These are phyloP conservation scores for Penicillium corylophilum DNA, from an alignment of 2,329 filamentous ascomycete species.

Conservation along the genomic window DNA sequence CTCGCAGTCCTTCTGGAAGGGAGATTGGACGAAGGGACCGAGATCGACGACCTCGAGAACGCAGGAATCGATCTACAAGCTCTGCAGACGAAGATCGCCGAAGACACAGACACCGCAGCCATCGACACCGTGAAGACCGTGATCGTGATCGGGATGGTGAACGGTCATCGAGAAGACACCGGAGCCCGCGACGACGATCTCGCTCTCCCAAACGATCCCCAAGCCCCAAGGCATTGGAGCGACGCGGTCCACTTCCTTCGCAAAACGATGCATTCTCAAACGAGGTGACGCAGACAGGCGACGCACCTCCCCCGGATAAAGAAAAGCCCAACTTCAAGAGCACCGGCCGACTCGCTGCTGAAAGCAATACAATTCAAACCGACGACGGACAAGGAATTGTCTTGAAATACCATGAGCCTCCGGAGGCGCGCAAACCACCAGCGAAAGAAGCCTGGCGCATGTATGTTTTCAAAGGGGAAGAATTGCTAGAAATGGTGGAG, in stretches of 20 bases:
- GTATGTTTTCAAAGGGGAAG: constrained; percentile 84
- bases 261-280: constrained; percentile 47
- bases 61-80: constrained; percentile 25
- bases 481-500: constrained; percentile 78
- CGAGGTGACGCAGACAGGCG: constrained; percentile 25
- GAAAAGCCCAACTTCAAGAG: constrained; percentile 84
- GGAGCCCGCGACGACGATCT: constrained; percentile 27
- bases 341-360: constrained; percentile 80
- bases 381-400: constrained; percentile 63
- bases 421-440: constrained; percentile 86
- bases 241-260: constrained; percentile 46
- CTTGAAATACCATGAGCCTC: constrained; percentile 93
- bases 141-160: constrained; percentile 24
- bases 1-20: constrained; percentile 28
- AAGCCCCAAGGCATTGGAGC: constrained; percentile 30
- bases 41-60: constrained; percentile 22
- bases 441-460: constrained; percentile 78
- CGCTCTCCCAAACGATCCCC: constrained; percentile 30
- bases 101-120: constrained; percentile 29
- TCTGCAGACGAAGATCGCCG: constrained; percentile 26
- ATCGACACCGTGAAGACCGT: constrained; percentile 28
- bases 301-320: constrained; percentile 45
- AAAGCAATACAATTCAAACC: constrained; percentile 73
- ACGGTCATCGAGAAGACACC: constrained; percentile 23
- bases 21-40: constrained; percentile 21